phyloP scores from a whole-genome alignment of 2,329 filamentous ascomycete genomes.

The Hypoxylon sp. region DNA sequence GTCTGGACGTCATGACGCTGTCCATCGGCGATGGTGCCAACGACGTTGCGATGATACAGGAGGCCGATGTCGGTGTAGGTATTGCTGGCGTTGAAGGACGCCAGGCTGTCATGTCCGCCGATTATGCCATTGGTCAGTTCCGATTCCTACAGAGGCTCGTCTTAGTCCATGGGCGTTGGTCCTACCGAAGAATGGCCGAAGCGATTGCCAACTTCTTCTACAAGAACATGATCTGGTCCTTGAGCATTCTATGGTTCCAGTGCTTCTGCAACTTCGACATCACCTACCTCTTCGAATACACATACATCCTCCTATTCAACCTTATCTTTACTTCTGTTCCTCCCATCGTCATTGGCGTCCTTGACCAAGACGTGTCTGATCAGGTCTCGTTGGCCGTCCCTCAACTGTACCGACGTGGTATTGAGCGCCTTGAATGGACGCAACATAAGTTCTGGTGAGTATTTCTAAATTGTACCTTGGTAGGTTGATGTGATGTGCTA shows the following conservation, averaged over 20 bases:
- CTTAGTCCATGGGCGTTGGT: conserved; percentile 93
- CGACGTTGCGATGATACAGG: conserved; percentile 97
- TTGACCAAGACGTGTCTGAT: conserved; percentile 97
- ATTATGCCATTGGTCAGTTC: conserved; percentile 96
- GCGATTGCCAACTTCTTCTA: conserved; percentile 99
- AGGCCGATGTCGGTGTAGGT: conserved; percentile 95
- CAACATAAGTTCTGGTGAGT: conserved; percentile 94
- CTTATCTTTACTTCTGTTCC: conserved; percentile 95
- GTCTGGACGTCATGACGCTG: conserved; percentile 94
- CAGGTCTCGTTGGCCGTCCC: conserved; percentile 93
- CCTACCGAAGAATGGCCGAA: conserved; percentile 93
- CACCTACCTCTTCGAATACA: conserved; percentile 97
- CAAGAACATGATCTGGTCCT: conserved; percentile 99
- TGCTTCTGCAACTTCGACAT: conserved; percentile 97
- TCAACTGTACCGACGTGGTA: conserved; percentile 93
- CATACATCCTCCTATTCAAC: conserved; percentile 97
- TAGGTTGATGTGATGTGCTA: conserved; percentile 45
- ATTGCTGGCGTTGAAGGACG: conserved; percentile 93
- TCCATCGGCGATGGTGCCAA: conserved; percentile 95
- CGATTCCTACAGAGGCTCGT: conserved; percentile 86
- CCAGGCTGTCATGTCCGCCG: conserved; percentile 95
- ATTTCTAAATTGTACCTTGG: background rate
- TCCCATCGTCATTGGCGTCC: conserved; percentile 93
- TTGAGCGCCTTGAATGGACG: conserved; percentile 97
- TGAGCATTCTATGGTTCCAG: conserved; percentile 97